phyloP scores from a whole-genome alignment of 73 alveolate species.

The Tetrahymena malaccensis region DNA sequence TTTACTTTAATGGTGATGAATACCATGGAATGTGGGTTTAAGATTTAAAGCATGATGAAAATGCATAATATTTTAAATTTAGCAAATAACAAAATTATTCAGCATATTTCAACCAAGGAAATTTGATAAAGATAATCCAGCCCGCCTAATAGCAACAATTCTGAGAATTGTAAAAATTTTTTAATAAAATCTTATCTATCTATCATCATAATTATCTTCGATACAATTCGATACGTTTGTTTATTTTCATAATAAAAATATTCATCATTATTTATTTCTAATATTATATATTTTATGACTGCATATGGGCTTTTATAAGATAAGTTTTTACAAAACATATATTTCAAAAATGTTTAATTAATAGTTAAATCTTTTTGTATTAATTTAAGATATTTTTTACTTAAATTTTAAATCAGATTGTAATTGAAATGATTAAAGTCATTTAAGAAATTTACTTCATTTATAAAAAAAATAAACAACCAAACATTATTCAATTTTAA shows the following conservation, averaged over 20 bases:
- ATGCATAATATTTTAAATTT: background rate
- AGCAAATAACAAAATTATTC: background rate
- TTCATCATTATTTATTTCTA: no score
- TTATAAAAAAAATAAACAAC: no score
- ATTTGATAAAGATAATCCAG: background rate
- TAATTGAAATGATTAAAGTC: no score
- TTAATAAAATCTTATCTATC: background rate
- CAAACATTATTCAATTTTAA: no score
- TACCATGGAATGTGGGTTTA: background rate
- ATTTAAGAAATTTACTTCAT: no score
- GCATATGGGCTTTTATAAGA: no score
- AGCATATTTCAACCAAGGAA: background rate
- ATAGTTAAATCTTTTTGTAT: no score
- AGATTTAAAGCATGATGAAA: background rate
- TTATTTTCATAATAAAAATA: background rate
- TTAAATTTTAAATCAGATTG: no score
- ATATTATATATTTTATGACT: no score
- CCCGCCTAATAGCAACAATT: background rate
- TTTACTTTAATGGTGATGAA: background rate
- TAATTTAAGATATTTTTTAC: no score
- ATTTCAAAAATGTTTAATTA: no score
- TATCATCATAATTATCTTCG: background rate
- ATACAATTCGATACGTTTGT: background rate
- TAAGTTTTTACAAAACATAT: no score
- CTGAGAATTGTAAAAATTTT: background rate